Evolutionary conservation across 306 rosid species (phyloP), one percentile per base, ranked within the genome.

Genomic region (Betula pendula): DNA sequence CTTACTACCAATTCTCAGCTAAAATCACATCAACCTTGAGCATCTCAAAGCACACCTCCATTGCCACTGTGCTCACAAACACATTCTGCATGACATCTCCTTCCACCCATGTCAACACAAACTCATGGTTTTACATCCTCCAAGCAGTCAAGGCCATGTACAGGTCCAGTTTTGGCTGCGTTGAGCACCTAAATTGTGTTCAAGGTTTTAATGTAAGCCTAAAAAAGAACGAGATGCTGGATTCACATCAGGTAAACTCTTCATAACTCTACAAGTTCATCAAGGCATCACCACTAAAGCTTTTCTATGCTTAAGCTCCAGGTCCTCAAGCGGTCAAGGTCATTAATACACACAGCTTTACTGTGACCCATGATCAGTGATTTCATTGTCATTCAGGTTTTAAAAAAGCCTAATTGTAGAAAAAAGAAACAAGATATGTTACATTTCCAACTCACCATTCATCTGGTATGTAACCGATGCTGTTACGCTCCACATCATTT

Each of bases 381-480:
- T 58, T 25, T 58, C 66, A 58, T 59, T 59, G 8, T 25, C 19
- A 12, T 24, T 59, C 19, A 25, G 33, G 66, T 27, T 59, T 48
- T 59, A 24, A 59, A 12, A 2, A 11, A 59, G 38, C 38, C 33
- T 59, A 12, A 59, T 24, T 2, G 12, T 5, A 35, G n/a, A 43
- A 19, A 33, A 8, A 62, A 15, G 48, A 3, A 53, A 51, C 15
- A 53, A 66, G 24, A 63, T 20, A 35, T 68, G 10, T 55, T 20
- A 70, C 7, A 15, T 70, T 45, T 73, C 68, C 38, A 51, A 59
- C 97, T 90, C 77, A 95, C 99, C 97, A 95, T 74, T 90, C 97
- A 85, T 95, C 97, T 48, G 88, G 92, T 3, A 86, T 81, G 69
- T 90, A 89, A 79, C 98, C 98, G 14, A 92, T 95, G 78, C 68